Base-by-base conservation (phyloP, 495 filamentous ascomycete genomes). In the Echria macrotheca region DNA sequence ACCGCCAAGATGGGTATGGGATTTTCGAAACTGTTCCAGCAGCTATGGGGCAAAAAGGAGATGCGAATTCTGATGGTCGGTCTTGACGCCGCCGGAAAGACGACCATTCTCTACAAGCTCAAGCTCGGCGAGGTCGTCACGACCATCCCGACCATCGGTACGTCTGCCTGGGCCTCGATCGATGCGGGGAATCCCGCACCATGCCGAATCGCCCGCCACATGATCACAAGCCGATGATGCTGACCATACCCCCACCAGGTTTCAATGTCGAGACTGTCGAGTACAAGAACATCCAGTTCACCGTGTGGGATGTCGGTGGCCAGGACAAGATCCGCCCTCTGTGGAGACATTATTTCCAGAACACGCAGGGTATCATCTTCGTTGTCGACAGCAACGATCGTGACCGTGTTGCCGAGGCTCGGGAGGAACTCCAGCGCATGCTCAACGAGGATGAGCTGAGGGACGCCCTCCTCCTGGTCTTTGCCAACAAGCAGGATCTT, bases 221-320 rank as follows among this genome's bases (percentile, higher is more conserved):
- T n/a, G 22, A 23, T 11, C 19, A 47, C 22, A 23, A 6, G 38
- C 33, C n/a, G 15, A 8, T 47, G 14, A 33, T 52, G 50, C 64
- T 72, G 52, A 72, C 63, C n/a, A 21, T 32, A 46, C 15, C 12
- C n/a, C 39, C 6, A 40, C 18, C 59, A 95, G 93, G 93, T 57
- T 99, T 99, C 81, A 99, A 99, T 79, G 93, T 99, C 69, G 93
- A 99, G 82, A 97, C 93, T 36, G 94, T 99, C 72, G 94, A 96
- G 69, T 99, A 97, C 79, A 96, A 96, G 83, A 97, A 99, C 81
- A 96, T 99, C 70, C 91, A 96, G 69, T 99, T 99, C 78, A 99
- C 93, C 68, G 93, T 99, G 70, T 99, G 93, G 93, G 93, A 99
- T 82, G 93, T 99, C 66, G 93, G 93, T 79, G 93, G 93, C 67